These are phyloP conservation scores for Vachellia pachyceras DNA, from an alignment of 306 rosid genomes.

Conservation along the genomic window DNA sequence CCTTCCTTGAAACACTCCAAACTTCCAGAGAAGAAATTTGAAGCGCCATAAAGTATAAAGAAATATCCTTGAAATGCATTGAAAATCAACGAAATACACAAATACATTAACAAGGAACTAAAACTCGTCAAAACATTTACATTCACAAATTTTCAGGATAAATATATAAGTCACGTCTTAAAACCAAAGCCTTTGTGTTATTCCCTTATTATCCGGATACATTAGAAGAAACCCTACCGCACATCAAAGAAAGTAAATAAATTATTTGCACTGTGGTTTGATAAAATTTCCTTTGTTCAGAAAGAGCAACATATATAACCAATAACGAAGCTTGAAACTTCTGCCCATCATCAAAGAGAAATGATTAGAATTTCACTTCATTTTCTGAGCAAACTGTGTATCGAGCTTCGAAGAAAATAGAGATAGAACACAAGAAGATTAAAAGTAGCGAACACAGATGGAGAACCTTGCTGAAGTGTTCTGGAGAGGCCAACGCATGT, in stretches of 20 bases:
- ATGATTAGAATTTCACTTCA: neutral
- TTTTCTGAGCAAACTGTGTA: neutral
- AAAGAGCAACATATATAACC: conserved; percentile 1
- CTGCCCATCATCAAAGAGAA: neutral
- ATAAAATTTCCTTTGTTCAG: neutral
- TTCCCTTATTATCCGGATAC: neutral
- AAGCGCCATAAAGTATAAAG: neutral
- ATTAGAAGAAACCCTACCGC: neutral
- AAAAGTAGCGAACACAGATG: neutral
- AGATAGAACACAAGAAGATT: neutral
- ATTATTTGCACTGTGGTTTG: neutral
- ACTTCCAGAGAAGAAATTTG: neutral
- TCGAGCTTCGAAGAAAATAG: neutral
- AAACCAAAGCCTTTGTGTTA: neutral
- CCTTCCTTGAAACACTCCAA: conserved; percentile 4
- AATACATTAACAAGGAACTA: neutral
- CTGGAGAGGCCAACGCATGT: conserved; percentile 65
- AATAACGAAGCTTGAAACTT: neutral
- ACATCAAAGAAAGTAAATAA: neutral
- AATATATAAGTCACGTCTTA: neutral
- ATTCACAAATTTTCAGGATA: neutral
- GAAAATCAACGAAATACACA: neutral
- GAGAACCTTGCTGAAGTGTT: conserved; percentile 60
- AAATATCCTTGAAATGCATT: neutral
- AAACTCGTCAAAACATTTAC: neutral